A percentile compares a stretch with the other conserved stretches of the same genome.
These are phyloP conservation scores for Fraxinus paxiana DNA, from an alignment of 305 asterid genomes.

Conservation along the genomic window DNA sequence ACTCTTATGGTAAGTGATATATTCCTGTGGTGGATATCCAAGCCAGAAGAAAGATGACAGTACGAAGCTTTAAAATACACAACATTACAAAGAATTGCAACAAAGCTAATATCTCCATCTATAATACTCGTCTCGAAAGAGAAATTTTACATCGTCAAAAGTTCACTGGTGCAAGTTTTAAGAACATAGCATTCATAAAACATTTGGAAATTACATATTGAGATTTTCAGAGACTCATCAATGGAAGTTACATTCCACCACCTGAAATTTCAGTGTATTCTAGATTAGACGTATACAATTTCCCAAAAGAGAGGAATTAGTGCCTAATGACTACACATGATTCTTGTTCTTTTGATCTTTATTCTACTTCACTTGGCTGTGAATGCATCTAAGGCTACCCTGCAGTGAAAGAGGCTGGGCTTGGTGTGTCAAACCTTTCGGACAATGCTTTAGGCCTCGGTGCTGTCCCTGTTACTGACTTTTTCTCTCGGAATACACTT, in stretches of 20 bases:
- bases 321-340: background rate
- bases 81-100: background rate
- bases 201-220: background rate
- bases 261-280: background rate
- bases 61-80: background rate
- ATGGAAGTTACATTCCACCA: background rate
- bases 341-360: background rate
- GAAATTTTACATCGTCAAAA: background rate
- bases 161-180: background rate
- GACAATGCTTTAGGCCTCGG: slow-evolving; percentile 18
- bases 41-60: background rate
- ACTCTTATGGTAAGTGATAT: background rate
- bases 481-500: slow-evolving; percentile 22
- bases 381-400: background rate
- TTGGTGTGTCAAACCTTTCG: background rate
- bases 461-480: background rate
- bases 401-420: background rate
- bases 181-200: background rate
- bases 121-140: background rate
- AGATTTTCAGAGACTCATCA: background rate
- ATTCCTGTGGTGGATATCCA: background rate
- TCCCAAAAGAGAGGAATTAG: background rate
- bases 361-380: background rate
- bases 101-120: background rate
- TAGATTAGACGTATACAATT: background rate